Base-by-base conservation (phyloP, 257 asterid genomes). In the Primulina eburnea region DNA sequence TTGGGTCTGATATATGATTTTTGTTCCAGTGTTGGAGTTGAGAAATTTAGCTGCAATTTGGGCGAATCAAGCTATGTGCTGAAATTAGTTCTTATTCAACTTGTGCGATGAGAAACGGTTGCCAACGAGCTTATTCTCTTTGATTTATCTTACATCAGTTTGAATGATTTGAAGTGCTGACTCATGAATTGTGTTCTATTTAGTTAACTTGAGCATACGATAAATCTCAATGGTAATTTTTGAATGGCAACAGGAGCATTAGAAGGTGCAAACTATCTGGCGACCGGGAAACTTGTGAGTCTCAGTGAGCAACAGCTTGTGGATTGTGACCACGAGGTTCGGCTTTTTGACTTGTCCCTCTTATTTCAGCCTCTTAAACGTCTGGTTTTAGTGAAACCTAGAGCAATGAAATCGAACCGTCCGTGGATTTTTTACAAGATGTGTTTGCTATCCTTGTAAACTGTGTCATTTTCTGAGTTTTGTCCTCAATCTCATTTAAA, bases 241-340 rank as follows among this genome's bases (percentile, higher is more conserved):
- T 65, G 40, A 56, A 55, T 70, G 69, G 20, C 96, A 28, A 86
- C 95, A 0, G 97, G 97, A 67, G 97, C 96, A 10, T 69, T 92
- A 75, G 97, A 92, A 81, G 96, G 96, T 72, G 94, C 97, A 72
- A 84, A 89, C 65, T 92, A 66, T 77, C 79, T 92, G 18, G 86
- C 97, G 11, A 92, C 94, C 0, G 95, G 97, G 78, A 86, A 86
- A 50, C 88, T 92, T 57, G 89, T 69, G 83, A 89, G 89, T 82
- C 95, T 92, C 72, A 87, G 96, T 72, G 96, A 91, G 87, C 97
- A 91, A 68, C 97, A 92, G 81, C 24, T 21, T 21, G 24, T 21
- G 24, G 24, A 21, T 21, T 21, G 24, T 21, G 24, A 21, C 24
- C 24, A 21, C 24, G 24, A 21, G 24, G 24, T 21, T 21, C 24